A percentile compares a stretch with the other conserved stretches of the same genome.
Conservation (phyloP, 257 asterid species). For the Solanum megistacrolobum region DNA sequence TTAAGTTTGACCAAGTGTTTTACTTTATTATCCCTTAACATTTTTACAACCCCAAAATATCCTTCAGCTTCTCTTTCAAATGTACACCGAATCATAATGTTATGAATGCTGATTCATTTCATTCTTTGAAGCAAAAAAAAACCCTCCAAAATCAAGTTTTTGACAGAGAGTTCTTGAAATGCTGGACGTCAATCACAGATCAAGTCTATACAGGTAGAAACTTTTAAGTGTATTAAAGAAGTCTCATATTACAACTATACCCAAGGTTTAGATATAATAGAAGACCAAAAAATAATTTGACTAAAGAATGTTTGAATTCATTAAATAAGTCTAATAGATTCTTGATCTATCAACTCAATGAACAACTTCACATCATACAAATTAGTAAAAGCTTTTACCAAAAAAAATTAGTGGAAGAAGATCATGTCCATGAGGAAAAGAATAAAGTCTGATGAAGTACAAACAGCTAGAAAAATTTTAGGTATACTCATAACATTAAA, state of each 20-base stretch:
- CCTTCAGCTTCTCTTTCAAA: neutral
- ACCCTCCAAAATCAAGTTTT: neutral
- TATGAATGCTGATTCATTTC: neutral
- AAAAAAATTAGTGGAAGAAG: neutral
- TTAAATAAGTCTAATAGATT: neutral
- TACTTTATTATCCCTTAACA: neutral
- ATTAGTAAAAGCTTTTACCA: neutral
- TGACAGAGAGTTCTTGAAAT: neutral
- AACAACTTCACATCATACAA: neutral
- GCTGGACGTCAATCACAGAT: neutral
- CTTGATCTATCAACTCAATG: neutral
- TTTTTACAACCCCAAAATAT: neutral
- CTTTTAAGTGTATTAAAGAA: neutral
- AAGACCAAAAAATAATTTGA: neutral
- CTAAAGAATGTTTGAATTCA: neutral
- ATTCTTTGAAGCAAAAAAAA: neutral
- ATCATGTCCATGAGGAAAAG: neutral
- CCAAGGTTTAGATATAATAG: neutral
- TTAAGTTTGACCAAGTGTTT: neutral
- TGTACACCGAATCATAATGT: neutral
- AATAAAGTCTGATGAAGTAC: neutral
- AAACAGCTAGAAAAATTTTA: neutral
- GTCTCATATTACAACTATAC: neutral
- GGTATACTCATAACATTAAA: neutral
- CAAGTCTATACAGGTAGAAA: neutral